Evolutionary conservation across 78 protist genomes (phyloP), one percentile per base, ranked within the genome.

Genomic region (Dictyostelium intermedium): DNA sequence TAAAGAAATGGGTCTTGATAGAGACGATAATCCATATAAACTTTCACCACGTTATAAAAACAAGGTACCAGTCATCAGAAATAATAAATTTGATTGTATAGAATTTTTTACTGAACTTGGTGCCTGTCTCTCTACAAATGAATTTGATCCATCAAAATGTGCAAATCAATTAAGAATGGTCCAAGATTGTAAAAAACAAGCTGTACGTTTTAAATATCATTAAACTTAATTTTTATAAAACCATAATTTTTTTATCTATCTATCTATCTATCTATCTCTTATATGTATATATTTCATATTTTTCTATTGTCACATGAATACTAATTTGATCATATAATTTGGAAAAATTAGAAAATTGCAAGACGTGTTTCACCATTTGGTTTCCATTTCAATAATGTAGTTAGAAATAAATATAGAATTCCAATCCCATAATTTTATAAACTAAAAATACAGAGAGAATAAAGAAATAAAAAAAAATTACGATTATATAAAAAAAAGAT

Each of bases 1-100:
- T 23, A 66, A 63, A 27, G 16, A 13, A 72, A 72, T 72, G 79
- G n/a, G 43, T 47, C 73, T 35, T 53, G 92, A 86, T 77, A 82
- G 92, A 76, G 92, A 86, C 32, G 85, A 86, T 60, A 86, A 86
- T 60, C 92, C 92, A 76, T 86, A 60, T 39, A 74, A 86, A 39
- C 39, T 86, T 7, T 45, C 92, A n/a, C 92, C 92, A 77, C 35
- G 92, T 37, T 86, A 34, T 56, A 86, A n/a, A 60, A 53, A 77
- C 37, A 86, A 86, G 27, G 50, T 13, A 3, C 82, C 83, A n/a
- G 92, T 86, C 6, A 41, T 74, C 0, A 30, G 83, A 34, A 56
- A 66, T n/a, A 45, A n/a, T 56, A 61, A 35, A 77, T 34, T 39
- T 76, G 69, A 53, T 60, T 86, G 92, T 77, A 16, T 16, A 30